A percentile compares a stretch with the other conserved stretches of the same genome.
Evolutionary conservation across 192 early-diverging fungal genomes (phyloP).

Genomic region (Chytriomyces sp.): DNA sequence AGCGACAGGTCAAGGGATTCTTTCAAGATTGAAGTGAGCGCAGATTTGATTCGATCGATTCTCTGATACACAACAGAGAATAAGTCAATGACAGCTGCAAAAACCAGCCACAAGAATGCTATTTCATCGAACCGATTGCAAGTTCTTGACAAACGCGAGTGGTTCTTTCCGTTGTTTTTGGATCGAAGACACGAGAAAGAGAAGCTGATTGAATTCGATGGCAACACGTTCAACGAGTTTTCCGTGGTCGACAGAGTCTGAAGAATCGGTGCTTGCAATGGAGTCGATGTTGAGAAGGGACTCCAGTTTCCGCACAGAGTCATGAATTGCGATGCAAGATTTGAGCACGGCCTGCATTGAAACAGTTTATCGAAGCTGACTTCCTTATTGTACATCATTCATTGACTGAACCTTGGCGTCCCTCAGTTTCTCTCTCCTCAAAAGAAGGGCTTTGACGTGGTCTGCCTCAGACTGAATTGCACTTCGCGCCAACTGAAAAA

Average conservation of each 20-base stretch:
- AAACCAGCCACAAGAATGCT: slow-evolving; percentile 23
- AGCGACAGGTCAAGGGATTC: slow-evolving; percentile 52
- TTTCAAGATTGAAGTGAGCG: slow-evolving; percentile 64
- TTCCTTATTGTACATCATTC: neutral
- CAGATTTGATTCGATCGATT: slow-evolving; percentile 75
- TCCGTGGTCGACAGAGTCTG: slow-evolving; percentile 38
- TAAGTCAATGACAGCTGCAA: neutral
- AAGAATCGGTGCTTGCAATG: neutral
- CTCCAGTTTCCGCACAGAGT: slow-evolving; percentile 79
- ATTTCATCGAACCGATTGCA: slow-evolving; percentile 69
- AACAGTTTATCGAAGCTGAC: neutral
- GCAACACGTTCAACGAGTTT: slow-evolving; percentile 84
- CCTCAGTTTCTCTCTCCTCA: slow-evolving; percentile 64
- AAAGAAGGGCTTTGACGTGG: slow-evolving; percentile 63
- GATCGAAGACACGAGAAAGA: slow-evolving; percentile 70
- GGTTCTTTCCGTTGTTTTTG: neutral
- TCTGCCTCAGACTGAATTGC: slow-evolving; percentile 60
- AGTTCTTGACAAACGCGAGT: slow-evolving; percentile 73
- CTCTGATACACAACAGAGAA: slow-evolving; percentile 43
- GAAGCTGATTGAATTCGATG: slow-evolving; percentile 85
- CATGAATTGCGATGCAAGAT: slow-evolving; percentile 74
- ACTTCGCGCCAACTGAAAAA: slow-evolving; percentile 53
- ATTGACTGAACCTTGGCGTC: slow-evolving; percentile 66
- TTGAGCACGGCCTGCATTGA: slow-evolving; percentile 60
- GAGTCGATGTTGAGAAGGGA: slow-evolving; percentile 63